Conservation (phyloP, 1,284 basidiomycete genomes). For the Ustilago trichophora region DNA sequence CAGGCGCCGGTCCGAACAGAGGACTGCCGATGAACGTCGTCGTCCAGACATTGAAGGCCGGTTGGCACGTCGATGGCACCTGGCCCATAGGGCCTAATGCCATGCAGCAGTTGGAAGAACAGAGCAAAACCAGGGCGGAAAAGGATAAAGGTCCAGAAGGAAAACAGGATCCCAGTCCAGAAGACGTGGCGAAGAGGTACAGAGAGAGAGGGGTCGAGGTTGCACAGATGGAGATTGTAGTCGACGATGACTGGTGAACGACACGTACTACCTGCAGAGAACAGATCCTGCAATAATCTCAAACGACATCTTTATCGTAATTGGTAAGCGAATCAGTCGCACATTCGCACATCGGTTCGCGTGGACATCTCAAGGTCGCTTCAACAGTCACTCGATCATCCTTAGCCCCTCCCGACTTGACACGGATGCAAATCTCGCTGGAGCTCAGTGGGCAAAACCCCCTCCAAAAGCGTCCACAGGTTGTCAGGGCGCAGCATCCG, state of each 20-base stretch:
- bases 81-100: conserved; percentile 39
- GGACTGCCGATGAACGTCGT: conserved; percentile 34
- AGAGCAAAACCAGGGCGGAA: conserved; percentile 2
- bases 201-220: conserved; percentile 16
- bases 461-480: no score
- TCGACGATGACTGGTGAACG: conserved; percentile 29
- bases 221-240: neutral
- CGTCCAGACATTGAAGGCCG: conserved; percentile 27
- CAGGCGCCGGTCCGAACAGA: conserved; percentile 26
- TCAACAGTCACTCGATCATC: no score
- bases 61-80: conserved; percentile 41
- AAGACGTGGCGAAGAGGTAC: conserved; percentile 17
- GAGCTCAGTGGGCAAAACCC: no score
- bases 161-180: conserved; percentile 34
- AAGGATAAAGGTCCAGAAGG: conserved; percentile 24
- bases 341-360: no score
- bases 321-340: no score
- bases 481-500: no score
- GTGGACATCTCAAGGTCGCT: no score
- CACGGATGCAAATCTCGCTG: no score
- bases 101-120: conserved; percentile 20
- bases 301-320: no score
- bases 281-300: no score
- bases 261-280: no score
- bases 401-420: no score